Evolutionary conservation across 2,329 filamentous ascomycete species (phyloP).

Genomic region (Lasiodiplodia gonubiensis): DNA sequence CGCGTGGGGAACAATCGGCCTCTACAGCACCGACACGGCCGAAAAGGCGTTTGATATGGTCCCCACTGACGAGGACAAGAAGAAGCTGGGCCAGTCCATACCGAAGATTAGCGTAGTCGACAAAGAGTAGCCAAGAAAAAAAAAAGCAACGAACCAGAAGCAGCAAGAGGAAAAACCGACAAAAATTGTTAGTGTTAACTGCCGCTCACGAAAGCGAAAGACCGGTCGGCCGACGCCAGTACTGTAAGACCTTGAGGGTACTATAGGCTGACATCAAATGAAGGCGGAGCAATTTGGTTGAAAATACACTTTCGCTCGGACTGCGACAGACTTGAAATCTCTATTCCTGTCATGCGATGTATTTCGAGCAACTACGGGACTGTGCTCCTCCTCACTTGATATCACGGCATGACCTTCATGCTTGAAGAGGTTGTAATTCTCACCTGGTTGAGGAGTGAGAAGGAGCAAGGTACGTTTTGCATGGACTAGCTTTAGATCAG

Average conservation of each 20-base stretch:
- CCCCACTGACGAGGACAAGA: conserved; percentile 74
- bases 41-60: conserved; percentile 76
- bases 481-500: background rate
- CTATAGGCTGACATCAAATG: background rate
- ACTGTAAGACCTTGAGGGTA: background rate
- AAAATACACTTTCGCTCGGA: background rate
- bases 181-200: background rate
- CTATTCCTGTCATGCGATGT: background rate
- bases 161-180: background rate
- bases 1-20: conserved; percentile 74
- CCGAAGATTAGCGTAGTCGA: conserved; percentile 70
- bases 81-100: conserved; percentile 64
- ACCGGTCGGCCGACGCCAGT: background rate
- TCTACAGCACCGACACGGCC: conserved; percentile 74
- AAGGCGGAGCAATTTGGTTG: background rate
- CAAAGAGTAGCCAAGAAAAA: conserved; percentile 53
- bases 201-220: background rate
- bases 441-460: background rate
- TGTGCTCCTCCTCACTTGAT: background rate
- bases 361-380: background rate
- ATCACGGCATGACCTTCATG: background rate
- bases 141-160: conserved; percentile 33
- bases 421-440: background rate
- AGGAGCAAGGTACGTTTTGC: background rate
- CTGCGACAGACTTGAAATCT: background rate